A percentile compares a stretch with the other conserved stretches of the same genome.
Conservation (phyloP, 306 rosid genomes). For the Castanea mollissima region DNA sequence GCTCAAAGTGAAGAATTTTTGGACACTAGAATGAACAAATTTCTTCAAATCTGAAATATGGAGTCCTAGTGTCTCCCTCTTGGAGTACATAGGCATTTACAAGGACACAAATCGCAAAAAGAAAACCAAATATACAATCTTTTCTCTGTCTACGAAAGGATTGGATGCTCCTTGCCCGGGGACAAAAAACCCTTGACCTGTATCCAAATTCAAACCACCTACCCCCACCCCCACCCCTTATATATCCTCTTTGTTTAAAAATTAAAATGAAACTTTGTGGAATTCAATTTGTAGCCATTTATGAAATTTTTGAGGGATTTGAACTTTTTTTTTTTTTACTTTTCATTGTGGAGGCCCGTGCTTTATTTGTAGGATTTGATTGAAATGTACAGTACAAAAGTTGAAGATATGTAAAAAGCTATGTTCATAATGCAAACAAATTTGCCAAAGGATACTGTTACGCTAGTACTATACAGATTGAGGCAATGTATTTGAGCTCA, state of each 20-base stretch:
- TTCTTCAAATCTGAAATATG: constrained; percentile 27
- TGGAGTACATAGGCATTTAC: constrained; percentile 23
- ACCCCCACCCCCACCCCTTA: too few species aligned
- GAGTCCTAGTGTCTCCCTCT: constrained; percentile 34
- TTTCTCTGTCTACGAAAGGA: background rate
- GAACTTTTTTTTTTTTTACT: too few species aligned
- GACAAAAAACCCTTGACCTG: constrained; percentile 10
- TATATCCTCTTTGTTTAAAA: background rate
- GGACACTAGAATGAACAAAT: constrained; percentile 27
- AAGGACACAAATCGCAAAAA: constrained; percentile 29
- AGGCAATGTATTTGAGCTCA: too few species aligned
- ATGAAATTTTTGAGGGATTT: too few species aligned
- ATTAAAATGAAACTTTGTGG: background rate
- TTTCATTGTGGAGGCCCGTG: background rate
- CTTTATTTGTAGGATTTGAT: background rate
- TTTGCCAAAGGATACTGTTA: background rate
- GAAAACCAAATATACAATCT: constrained; percentile 1
- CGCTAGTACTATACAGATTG: too few species aligned
- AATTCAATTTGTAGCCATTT: constrained; percentile 1
- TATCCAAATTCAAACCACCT: constrained; percentile 18
- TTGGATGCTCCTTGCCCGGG: constrained; percentile 15
- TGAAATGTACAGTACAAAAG: constrained; percentile 1
- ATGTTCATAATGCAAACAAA: background rate
- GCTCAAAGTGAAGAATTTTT: constrained; percentile 17
- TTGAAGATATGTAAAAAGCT: background rate